These are phyloP conservation scores for Chloris gayana DNA, from an alignment of 176 grass and related monocot species.

Conservation along the genomic window DNA sequence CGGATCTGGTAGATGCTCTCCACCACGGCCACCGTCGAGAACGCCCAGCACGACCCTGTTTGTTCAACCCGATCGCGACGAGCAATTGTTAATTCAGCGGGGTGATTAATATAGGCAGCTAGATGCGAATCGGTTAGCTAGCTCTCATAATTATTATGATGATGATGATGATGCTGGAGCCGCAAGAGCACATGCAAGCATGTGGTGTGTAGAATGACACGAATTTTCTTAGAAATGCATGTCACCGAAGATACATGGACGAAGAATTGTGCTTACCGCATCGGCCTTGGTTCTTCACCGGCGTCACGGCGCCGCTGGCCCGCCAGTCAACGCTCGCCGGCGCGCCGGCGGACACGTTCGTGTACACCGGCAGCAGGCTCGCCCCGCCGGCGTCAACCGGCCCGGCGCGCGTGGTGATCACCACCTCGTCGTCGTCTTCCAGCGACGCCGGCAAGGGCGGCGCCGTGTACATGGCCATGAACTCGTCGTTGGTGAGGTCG, in stretches of 20 bases:
- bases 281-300: constrained; percentile 50
- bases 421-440: not conserved
- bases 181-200: not conserved
- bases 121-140: not conserved
- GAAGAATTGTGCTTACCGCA: constrained; percentile 32
- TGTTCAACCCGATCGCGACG: not conserved
- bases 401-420: constrained; percentile 53
- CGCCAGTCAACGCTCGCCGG: constrained; percentile 57
- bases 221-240: constrained; percentile 4
- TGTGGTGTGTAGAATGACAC: not conserved
- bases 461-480: constrained; percentile 53
- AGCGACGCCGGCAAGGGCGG: not conserved
- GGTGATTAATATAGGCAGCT: not conserved
- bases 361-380: constrained; percentile 1
- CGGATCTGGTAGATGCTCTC: constrained; percentile 61
- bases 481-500: constrained; percentile 62
- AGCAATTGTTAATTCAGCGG: not conserved
- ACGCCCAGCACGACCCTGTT: constrained; percentile 70
- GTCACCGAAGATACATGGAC: not conserved
- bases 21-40: constrained; percentile 58
- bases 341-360: constrained; percentile 28
- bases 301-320: constrained; percentile 44
- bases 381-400: not conserved
- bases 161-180: not conserved
- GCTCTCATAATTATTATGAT: not conserved